Conservation (phyloP, 129 eudicot species). For the Oenanthe sinensis region DNA sequence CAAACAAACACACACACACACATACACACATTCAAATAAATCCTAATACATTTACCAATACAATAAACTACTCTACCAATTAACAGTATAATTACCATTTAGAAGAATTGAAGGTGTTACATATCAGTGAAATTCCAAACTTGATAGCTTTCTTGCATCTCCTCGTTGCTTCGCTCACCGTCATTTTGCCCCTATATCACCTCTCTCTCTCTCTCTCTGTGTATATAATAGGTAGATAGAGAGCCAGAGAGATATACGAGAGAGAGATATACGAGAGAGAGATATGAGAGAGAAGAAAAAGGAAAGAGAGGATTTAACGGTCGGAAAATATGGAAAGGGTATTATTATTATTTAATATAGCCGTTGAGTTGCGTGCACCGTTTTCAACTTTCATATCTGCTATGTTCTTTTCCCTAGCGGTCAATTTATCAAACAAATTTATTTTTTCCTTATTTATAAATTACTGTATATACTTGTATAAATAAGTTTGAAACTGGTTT, state of each 20-base stretch:
- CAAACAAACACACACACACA: no score
- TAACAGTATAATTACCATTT: slow-evolving; percentile 42
- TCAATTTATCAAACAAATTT: no score
- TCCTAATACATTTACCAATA: neutral
- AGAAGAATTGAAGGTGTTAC: slow-evolving; percentile 69
- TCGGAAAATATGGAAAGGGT: slow-evolving; percentile 26
- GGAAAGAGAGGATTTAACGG: slow-evolving; percentile 31
- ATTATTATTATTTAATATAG: neutral
- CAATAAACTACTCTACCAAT: neutral
- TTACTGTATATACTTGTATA: no score
- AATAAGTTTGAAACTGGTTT: no score
- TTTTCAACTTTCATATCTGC: no score
- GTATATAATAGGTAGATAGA: neutral
- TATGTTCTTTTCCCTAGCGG: no score
- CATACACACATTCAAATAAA: neutral
- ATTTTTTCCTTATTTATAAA: no score
- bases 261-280: neutral
- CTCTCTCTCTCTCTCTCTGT: slow-evolving; percentile 3
- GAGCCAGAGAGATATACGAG: neutral
- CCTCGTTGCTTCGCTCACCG: slow-evolving; percentile 27
- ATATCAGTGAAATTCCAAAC: slow-evolving; percentile 41
- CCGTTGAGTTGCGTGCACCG: neutral
- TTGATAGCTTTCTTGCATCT: slow-evolving; percentile 62
- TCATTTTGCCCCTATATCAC: slow-evolving; percentile 25
- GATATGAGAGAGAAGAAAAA: neutral